phyloP scores from a whole-genome alignment of 768 basidiomycete species.

The Boletus rubroflammeus region DNA sequence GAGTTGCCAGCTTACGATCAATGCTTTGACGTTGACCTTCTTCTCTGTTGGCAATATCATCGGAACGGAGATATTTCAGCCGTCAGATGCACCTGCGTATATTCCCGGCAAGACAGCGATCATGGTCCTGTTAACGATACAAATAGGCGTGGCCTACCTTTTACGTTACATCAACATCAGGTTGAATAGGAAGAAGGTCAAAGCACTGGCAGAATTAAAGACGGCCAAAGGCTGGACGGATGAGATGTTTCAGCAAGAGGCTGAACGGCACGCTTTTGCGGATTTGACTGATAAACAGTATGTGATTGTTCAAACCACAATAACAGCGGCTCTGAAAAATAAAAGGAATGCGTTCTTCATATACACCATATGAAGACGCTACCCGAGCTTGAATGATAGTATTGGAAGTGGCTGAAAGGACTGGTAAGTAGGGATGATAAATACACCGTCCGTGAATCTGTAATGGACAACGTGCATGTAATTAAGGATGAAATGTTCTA shows the following conservation, averaged over 20 bases:
- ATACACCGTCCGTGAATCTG: slow-evolving; percentile 21
- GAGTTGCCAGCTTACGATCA: slow-evolving; percentile 16
- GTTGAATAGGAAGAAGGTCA: slow-evolving; percentile 20
- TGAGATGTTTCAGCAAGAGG: slow-evolving; percentile 21
- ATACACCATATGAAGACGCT: slow-evolving; percentile 27
- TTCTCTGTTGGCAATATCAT: slow-evolving; percentile 22
- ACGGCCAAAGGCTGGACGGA: slow-evolving; percentile 21
- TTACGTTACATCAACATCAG: slow-evolving; percentile 20
- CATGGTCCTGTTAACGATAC: slow-evolving; percentile 25
- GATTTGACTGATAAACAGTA: slow-evolving; percentile 29
- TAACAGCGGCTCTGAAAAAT: not conserved
- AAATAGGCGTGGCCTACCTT: slow-evolving; percentile 21
- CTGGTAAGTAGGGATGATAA: slow-evolving; percentile 25
- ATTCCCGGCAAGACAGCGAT: slow-evolving; percentile 35
- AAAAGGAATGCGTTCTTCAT: slow-evolving; percentile 34
- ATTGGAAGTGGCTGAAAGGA: not conserved
- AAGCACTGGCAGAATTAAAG: slow-evolving; percentile 14
- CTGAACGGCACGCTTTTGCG: slow-evolving; percentile 26
- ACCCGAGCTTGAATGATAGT: not conserved
- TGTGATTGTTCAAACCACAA: slow-evolving; percentile 1
- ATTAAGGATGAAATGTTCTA: slow-evolving; percentile 24
- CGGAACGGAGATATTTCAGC: slow-evolving; percentile 26
- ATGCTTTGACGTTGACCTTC: slow-evolving; percentile 16
- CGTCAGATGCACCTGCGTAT: slow-evolving; percentile 25
- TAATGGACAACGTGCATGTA: slow-evolving; percentile 11